Evolutionary conservation across 768 basidiomycete species (phyloP), one percentile per base, ranked within the genome.

Genomic region (Rhizopogon vulgaris): DNA sequence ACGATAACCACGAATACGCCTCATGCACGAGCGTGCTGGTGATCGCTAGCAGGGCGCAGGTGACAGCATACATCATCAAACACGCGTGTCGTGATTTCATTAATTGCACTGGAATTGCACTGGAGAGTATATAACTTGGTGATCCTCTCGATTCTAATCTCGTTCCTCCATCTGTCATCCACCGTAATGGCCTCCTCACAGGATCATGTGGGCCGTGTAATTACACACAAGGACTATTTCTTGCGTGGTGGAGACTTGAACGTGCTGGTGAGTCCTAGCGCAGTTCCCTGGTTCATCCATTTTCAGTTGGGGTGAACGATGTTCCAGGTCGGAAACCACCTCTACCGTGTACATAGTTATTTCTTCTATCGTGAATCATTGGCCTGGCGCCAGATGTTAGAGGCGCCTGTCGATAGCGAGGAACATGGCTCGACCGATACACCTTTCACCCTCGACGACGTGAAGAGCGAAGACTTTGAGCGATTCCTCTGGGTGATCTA

Each of bases 401-500:
- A 38, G 14, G 14, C 12, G 14, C 6, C 45, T 34, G 14, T 8
- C 8, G 8, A 46, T 34, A 11, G 28, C 12, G 28, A 18, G 30
- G 43, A 46, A 6, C 45, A 22, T 14, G 30, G 45, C 32, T 7
- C 45, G 12, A 49, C 57, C 0, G 36, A 24, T 0, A 47, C 48
- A 4, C 62, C 59, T 0, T 62, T 49, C 0, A 63, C 57, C 6
- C 25, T 49, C 3, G 58, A 74, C 3, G 58, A 74, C 2, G 68
- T 75, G 4, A 67, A 63, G 0, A 58, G 67, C 0, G 52, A 63
- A 0, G 71, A 78, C 0, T 82, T 83, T 48, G 72, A 73, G 0
- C 63, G 61, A 0, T 72, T 83, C 0, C 61, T 82, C 0, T 81
- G 79, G 74, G 73, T 82, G 0, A 81, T 80, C 57, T 83, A 83